These are phyloP conservation scores for Paramecium octaurelia DNA, from an alignment of 73 alveolate genomes.

Conservation along the genomic window DNA sequence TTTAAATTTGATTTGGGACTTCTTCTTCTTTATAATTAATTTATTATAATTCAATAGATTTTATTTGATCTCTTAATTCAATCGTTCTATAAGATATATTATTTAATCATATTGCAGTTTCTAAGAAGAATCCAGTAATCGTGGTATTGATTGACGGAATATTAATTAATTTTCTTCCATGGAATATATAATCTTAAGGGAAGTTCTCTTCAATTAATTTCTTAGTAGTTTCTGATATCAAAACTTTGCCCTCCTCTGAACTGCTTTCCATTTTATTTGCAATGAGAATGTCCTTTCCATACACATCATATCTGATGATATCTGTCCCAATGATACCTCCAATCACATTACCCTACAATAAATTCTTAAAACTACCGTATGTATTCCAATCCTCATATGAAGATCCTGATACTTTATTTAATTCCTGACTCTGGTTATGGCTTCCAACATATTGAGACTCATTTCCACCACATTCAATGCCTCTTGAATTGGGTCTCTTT, in stretches of 20 bases:
- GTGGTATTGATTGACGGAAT: constrained; percentile 48
- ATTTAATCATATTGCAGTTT: background rate
- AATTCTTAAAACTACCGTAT: constrained; percentile 37
- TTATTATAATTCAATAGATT: background rate
- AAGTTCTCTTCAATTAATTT: constrained; percentile 47
- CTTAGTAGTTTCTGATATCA: constrained; percentile 58
- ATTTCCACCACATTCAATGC: constrained; percentile 63
- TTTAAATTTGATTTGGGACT: background rate
- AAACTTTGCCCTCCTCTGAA: constrained; percentile 64
- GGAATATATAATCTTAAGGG: background rate
- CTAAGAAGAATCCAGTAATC: constrained; percentile 10
- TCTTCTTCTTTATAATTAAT: background rate
- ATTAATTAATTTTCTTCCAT: constrained; percentile 45
- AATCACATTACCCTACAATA: constrained; percentile 60
- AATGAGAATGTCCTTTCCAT: constrained; percentile 65
- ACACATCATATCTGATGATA: constrained; percentile 71
- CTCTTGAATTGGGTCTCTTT: constrained; percentile 53
- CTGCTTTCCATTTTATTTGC: constrained; percentile 72
- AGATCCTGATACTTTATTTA: constrained; percentile 51
- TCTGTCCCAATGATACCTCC: constrained; percentile 74
- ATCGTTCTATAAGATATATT: background rate
- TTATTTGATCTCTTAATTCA: background rate
- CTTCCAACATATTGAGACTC: constrained; percentile 56
- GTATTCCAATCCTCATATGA: constrained; percentile 73
- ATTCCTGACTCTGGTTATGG: constrained; percentile 59